Evolutionary conservation across 352 stramenopile genomes (phyloP).

Genomic region (Pythium rhizo-oryzae): DNA sequence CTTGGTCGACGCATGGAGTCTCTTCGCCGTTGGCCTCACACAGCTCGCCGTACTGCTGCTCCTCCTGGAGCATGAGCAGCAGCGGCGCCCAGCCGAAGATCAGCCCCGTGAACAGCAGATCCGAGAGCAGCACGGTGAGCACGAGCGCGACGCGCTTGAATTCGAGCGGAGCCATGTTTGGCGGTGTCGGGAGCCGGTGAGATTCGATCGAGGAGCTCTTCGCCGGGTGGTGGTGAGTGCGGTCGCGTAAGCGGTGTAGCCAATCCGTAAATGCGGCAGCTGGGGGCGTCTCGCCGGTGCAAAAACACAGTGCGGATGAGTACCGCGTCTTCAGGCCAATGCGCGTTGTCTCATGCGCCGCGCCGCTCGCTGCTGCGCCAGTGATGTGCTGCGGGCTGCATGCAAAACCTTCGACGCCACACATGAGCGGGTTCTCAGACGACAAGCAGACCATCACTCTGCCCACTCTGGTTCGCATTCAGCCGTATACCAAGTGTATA

Average conservation of each 20-base stretch:
- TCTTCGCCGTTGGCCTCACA: constrained; percentile 39
- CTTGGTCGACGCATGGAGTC: constrained; percentile 64
- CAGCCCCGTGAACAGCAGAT: constrained; percentile 84
- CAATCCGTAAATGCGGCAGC: background rate
- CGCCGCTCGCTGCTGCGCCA: background rate
- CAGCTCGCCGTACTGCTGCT: constrained; percentile 81
- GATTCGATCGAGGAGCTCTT: background rate
- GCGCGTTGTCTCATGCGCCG: constrained; percentile 3
- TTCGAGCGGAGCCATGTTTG: constrained; percentile 19
- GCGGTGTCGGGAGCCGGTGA: background rate
- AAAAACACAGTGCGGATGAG: constrained; percentile 1
- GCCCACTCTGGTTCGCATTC: constrained; percentile 10
- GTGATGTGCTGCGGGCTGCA: background rate
- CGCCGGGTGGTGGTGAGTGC: background rate
- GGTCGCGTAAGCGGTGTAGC: background rate
- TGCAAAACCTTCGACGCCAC: background rate
- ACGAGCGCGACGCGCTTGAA: constrained; percentile 57
- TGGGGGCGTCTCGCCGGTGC: too few species aligned
- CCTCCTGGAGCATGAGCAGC: constrained; percentile 81
- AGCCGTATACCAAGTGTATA: constrained; percentile 9
- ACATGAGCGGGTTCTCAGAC: background rate
- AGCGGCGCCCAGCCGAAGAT: constrained; percentile 89
- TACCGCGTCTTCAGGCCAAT: background rate
- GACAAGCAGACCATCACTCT: constrained; percentile 15
- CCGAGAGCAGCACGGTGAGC: constrained; percentile 63